Percentiles rank a stretch among this genome's conserved stretches.
These are phyloP conservation scores for Sporisorium exsertum DNA, from an alignment of 1,284 basidiomycete genomes.

Conservation along the genomic window DNA sequence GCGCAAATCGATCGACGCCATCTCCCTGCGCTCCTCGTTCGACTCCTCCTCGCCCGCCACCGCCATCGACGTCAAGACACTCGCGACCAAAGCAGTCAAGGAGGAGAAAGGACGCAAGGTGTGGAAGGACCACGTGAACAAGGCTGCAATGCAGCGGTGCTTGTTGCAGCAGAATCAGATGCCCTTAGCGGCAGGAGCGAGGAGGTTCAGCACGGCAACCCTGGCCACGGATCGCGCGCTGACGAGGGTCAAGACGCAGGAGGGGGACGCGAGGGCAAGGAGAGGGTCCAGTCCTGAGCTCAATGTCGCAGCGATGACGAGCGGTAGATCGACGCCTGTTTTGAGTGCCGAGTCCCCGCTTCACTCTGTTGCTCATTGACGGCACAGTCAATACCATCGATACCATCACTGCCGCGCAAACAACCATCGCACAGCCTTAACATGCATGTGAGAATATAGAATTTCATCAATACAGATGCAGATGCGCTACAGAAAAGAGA, in stretches of 20 bases:
- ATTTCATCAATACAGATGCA: background rate
- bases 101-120: conserved; percentile 27
- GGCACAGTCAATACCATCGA: background rate
- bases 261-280: conserved; percentile 4
- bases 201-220: conserved; percentile 20
- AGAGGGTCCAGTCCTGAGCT: conserved; percentile 17
- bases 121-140: conserved; percentile 45
- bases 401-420: background rate
- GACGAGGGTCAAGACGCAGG: conserved; percentile 16
- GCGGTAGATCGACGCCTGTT: conserved; percentile 1
- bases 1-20: conserved; percentile 38
- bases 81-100: conserved; percentile 33
- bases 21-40: conserved; percentile 15
- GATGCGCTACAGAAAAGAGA: background rate
- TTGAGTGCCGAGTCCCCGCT: background rate
- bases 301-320: background rate
- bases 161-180: conserved; percentile 20
- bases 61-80: conserved; percentile 33
- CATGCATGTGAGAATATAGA: too few relatives aligned
- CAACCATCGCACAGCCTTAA: too few relatives aligned
- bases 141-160: conserved; percentile 24
- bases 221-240: conserved; percentile 4
- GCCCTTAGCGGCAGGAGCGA: background rate
- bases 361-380: background rate
- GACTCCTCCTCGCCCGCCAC: conserved; percentile 7